Percentiles rank a stretch among this genome's conserved stretches.
Conservation (phyloP, 2,329 filamentous ascomycete species). For the Trichoderma aggressivum region DNA sequence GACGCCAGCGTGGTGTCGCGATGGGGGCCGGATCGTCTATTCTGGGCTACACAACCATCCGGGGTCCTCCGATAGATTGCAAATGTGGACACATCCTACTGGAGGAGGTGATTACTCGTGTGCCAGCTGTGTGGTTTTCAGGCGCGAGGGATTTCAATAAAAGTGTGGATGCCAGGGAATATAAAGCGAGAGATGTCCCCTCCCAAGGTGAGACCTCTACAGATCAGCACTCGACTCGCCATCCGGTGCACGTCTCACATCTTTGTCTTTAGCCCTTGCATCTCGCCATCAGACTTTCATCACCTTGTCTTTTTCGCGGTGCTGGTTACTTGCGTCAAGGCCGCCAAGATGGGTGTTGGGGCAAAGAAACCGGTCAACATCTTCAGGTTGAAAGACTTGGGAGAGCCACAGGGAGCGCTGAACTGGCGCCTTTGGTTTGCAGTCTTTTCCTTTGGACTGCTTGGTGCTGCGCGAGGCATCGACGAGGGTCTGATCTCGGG, state of each 20-base stretch:
- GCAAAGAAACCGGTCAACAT: slow-evolving; percentile 58
- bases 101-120: not conserved
- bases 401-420: slow-evolving; percentile 66
- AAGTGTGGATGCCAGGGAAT: not conserved
- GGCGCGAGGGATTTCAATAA: not conserved
- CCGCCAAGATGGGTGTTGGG: slow-evolving; percentile 44
- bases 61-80: not conserved
- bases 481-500: slow-evolving; percentile 77
- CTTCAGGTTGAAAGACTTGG: slow-evolving; percentile 61
- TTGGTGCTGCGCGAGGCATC: slow-evolving; percentile 74
- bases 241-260: not conserved
- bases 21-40: not conserved
- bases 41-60: slow-evolving; percentile 7
- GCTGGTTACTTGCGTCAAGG: not conserved
- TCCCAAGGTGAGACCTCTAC: not conserved
- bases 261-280: not conserved
- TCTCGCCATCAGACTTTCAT: not conserved
- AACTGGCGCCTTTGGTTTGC: slow-evolving; percentile 80
- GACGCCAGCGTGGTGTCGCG: not conserved
- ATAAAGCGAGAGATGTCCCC: not conserved
- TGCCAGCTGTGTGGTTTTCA: not conserved
- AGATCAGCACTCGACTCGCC: not conserved
- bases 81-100: not conserved
- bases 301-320: not conserved
- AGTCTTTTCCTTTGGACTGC: slow-evolving; percentile 68